Base-by-base conservation (phyloP, 345 rosid genomes). In the Xanthoceras sorbifolium region DNA sequence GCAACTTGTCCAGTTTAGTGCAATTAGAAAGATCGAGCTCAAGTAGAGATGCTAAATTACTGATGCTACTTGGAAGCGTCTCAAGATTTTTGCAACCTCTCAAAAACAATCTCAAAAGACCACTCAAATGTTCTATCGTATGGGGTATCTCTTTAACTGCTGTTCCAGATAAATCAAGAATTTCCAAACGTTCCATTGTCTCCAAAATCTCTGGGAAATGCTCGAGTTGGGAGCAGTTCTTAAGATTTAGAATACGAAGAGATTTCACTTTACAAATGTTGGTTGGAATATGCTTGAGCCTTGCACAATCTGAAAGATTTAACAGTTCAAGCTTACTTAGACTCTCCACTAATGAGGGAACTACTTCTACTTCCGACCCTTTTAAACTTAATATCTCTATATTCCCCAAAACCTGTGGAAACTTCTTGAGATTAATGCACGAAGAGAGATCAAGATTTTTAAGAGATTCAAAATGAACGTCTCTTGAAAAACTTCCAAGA, bases 61-160 rank as follows among this genome's bases (percentile, higher is more conserved):
- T 80, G 63, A 74, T 64, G n/a, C 55, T 80, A 31, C 69, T 72
- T 61, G 88, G 80, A 71, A 85, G 75, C 65, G 1, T 25, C 66
- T 28, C 72, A 48, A 85, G 34, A n/a, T 46, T 76, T 66, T 34
- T 67, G 71, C 86, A 85, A 34, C 77, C 62, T 44, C 29, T 42
- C 69, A 85, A 38, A 70, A 46, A 73, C 55, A 85, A 36, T 28
- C n/a, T 29, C 18, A 22, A 62, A 70, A 83, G 88, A 9, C 38
- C 65, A 11, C 15, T 70, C 6, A 68, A 31, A 18, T 63, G 26
- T 65, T 72, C 74, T 71, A 81, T 46, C 20, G 82, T 75, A 48
- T 69, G 69, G 0, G 89, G 85, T 31, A 86, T 71, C 32, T 76
- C 71, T 62, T 77, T 50, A 67, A 85, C 77, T 17, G 73, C 74